Conservation (phyloP, 305 asterid species). For the Fraxinus angustifolia region DNA sequence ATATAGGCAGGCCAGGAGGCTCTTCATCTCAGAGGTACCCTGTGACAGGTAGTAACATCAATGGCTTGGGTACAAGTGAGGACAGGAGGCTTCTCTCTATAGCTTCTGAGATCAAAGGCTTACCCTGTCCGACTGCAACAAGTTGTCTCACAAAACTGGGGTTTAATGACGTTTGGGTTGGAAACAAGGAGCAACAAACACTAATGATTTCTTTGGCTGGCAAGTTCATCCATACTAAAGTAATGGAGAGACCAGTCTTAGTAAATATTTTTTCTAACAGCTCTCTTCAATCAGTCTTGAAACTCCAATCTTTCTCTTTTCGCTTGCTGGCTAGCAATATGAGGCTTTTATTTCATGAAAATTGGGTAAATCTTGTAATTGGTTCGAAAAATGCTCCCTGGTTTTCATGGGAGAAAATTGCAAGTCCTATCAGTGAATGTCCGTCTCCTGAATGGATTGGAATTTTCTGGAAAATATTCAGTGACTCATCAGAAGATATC, state of each 20-base stretch:
- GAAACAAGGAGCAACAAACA: slow-evolving; percentile 70
- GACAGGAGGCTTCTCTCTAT: slow-evolving; percentile 48
- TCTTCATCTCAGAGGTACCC: slow-evolving; percentile 53
- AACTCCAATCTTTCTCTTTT: slow-evolving; percentile 68
- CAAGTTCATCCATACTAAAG: slow-evolving; percentile 75
- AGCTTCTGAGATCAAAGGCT: slow-evolving; percentile 71
- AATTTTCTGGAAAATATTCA: slow-evolving; percentile 78
- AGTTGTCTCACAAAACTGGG: slow-evolving; percentile 64
- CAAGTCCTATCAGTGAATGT: slow-evolving; percentile 59
- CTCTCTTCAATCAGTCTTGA: slow-evolving; percentile 58
- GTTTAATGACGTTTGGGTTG: slow-evolving; percentile 71
- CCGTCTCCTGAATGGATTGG: slow-evolving; percentile 89
- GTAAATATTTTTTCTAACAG: slow-evolving; percentile 55
- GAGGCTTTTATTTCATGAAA: slow-evolving; percentile 68
- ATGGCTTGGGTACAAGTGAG: slow-evolving; percentile 43
- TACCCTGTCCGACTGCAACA: slow-evolving; percentile 88
- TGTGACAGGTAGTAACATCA: slow-evolving; percentile 38
- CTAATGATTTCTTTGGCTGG: slow-evolving; percentile 65
- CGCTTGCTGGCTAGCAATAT: slow-evolving; percentile 69
- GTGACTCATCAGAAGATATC: slow-evolving; percentile 61
- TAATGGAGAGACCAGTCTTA: slow-evolving; percentile 72
- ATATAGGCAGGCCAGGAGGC: slow-evolving; percentile 73
- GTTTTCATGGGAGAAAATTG: slow-evolving; percentile 85
- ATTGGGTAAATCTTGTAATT: slow-evolving; percentile 70
- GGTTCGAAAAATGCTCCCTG: slow-evolving; percentile 75